These are phyloP conservation scores for Scytalidium lignicola DNA, from an alignment of 2,329 filamentous ascomycete species.

Conservation along the genomic window DNA sequence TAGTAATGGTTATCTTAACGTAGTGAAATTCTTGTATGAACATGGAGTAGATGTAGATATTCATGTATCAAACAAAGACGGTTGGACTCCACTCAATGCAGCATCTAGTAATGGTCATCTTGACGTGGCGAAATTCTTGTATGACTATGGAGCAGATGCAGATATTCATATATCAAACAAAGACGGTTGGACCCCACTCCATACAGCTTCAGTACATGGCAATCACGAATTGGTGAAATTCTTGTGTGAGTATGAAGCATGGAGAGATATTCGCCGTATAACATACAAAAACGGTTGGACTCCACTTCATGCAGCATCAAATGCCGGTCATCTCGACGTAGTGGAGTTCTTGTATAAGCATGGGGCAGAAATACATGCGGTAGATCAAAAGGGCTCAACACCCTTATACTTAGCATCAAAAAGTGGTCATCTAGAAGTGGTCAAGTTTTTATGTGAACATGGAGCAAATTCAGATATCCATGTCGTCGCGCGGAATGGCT, in stretches of 20 bases:
- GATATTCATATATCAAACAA: too few relatives aligned
- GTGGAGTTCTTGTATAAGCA: constrained; percentile 7
- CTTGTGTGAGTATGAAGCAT: constrained; percentile 10
- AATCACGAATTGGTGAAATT: constrained; percentile 28
- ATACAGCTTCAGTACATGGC: constrained; percentile 17
- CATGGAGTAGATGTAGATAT: constrained; percentile 5
- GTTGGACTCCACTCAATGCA: constrained; percentile 3
- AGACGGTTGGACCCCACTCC: constrained; percentile 30
- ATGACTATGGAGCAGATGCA: too few relatives aligned
- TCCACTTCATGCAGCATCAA: constrained; percentile 1
- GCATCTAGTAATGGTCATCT: constrained; percentile 1
- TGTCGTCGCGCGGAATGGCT: neutral
- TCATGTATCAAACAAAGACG: constrained; percentile 3
- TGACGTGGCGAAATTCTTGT: neutral
- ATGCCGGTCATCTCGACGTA: constrained; percentile 1
- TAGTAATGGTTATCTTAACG: neutral
- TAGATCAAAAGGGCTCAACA: constrained; percentile 14
- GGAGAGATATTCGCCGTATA: constrained; percentile 5
- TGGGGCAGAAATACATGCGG: constrained; percentile 4
- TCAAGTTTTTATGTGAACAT: neutral
- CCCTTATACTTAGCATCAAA: constrained; percentile 2
- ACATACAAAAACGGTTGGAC: constrained; percentile 14
- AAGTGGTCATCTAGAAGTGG: constrained; percentile 1
- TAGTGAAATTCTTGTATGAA: constrained; percentile 4
- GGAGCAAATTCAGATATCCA: neutral